Conservation (phyloP, 495 filamentous ascomycete genomes). For the Trichoderma parareesei region DNA sequence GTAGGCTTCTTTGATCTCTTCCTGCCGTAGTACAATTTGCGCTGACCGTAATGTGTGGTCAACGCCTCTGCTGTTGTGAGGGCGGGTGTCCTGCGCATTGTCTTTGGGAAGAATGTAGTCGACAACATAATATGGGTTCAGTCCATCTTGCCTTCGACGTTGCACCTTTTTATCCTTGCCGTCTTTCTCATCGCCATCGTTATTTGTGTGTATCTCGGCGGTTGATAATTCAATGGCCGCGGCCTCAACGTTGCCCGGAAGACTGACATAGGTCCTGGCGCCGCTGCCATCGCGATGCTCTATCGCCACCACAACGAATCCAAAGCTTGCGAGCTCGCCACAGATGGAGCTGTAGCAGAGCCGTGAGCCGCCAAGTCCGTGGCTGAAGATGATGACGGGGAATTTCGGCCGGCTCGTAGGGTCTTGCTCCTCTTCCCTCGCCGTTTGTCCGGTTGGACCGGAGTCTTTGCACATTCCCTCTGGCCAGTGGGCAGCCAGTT, state of each 20-base stretch:
- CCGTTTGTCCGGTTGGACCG: conserved; percentile 18
- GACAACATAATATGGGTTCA: conserved; percentile 27
- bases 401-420: conserved; percentile 31
- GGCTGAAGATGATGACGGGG: conserved; percentile 61
- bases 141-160: conserved; percentile 10
- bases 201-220: conserved; percentile 1
- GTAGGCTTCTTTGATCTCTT: conserved; percentile 52
- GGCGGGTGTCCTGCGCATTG: conserved; percentile 32
- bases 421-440: conserved; percentile 23
- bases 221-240: conserved; percentile 16
- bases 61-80: conserved; percentile 26
- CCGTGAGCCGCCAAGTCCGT: conserved; percentile 56
- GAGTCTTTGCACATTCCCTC: conserved; percentile 9
- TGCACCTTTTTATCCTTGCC: conserved; percentile 3
- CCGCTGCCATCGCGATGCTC: conserved; percentile 61
- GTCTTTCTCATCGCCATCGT: conserved; percentile 11
- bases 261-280: conserved; percentile 50
- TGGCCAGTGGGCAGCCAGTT: conserved; percentile 24
- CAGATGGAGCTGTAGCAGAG: conserved; percentile 55
- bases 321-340: conserved; percentile 55
- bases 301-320: conserved; percentile 59
- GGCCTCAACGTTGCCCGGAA: conserved; percentile 20
- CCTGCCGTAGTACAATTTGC: conserved; percentile 54
- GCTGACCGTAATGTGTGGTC: conserved; percentile 39
- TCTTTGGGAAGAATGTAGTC: conserved; percentile 38